Evolutionary conservation across 768 basidiomycete species (phyloP).

Genomic region (Tremella mesenterica): DNA sequence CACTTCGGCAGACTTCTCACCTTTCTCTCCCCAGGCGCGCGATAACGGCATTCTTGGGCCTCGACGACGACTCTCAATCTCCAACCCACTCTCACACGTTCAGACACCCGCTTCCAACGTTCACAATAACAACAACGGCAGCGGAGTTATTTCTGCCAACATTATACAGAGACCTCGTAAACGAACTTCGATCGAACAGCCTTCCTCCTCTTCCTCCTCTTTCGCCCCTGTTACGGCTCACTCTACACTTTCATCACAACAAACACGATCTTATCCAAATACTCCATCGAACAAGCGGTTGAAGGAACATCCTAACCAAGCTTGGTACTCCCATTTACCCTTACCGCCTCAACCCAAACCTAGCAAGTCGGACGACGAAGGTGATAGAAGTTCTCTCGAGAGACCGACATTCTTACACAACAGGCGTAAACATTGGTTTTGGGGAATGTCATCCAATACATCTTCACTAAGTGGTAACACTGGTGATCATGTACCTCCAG

Average conservation of each 20-base stretch:
- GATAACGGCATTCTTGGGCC: background rate
- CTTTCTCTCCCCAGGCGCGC: background rate
- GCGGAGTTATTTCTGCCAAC: background rate
- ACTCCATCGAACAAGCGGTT: background rate
- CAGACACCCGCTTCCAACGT: no score
- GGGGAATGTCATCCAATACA: no score
- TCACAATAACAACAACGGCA: background rate
- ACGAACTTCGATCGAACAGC: constrained; percentile 2
- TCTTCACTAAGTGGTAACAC: no score
- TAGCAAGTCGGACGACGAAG: constrained; percentile 3
- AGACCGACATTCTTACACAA: background rate
- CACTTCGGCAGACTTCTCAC: no score
- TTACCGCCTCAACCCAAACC: background rate
- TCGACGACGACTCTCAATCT: background rate
- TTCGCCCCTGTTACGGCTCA: no score
- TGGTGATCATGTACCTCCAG: constrained; percentile 4
- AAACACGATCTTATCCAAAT: background rate
- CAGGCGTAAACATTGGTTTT: constrained; percentile 9
- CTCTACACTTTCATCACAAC: no score
- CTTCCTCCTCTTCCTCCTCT: background rate
- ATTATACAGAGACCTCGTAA: background rate
- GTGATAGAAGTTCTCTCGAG: background rate
- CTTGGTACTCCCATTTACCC: background rate
- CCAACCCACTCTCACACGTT: background rate
- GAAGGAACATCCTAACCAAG: no score